phyloP scores from a whole-genome alignment of 176 grass and related monocot genomes.

The Oryza coarctata region DNA sequence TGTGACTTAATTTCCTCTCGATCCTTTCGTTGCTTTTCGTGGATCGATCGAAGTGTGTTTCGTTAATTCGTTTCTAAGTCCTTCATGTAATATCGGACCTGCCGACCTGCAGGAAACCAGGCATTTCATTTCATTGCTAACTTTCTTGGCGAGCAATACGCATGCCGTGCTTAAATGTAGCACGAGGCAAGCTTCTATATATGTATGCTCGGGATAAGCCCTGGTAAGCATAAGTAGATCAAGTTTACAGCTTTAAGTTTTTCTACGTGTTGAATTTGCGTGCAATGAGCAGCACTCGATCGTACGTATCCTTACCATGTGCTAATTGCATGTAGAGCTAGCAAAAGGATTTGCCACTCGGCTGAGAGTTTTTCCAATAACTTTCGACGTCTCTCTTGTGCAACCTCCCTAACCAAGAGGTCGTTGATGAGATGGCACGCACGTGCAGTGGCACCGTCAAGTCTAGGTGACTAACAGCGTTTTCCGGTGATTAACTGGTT shows the following conservation, averaged over 20 bases:
- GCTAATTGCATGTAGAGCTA: not conserved
- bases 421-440: too few species aligned
- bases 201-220: not conserved
- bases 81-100: not conserved
- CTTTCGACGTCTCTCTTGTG: too few species aligned
- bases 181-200: not conserved
- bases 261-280: not conserved
- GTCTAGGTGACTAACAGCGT: too few species aligned
- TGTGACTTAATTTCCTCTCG: not conserved
- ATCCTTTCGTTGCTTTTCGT: not conserved
- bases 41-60: not conserved
- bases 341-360: not conserved
- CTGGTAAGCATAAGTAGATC: too few species aligned
- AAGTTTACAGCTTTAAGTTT: not conserved
- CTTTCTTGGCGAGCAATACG: not conserved
- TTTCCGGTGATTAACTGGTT: too few species aligned
- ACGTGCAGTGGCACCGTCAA: too few species aligned
- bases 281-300: not conserved
- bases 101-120: not conserved
- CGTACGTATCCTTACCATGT: not conserved
- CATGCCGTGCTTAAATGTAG: not conserved
- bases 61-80: not conserved
- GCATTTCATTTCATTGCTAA: slow-evolving; percentile 5
- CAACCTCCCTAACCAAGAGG: too few species aligned
- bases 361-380: too few species aligned